Conservation (phyloP, 768 basidiomycete genomes). For the Udeniomyces megalosporus region DNA sequence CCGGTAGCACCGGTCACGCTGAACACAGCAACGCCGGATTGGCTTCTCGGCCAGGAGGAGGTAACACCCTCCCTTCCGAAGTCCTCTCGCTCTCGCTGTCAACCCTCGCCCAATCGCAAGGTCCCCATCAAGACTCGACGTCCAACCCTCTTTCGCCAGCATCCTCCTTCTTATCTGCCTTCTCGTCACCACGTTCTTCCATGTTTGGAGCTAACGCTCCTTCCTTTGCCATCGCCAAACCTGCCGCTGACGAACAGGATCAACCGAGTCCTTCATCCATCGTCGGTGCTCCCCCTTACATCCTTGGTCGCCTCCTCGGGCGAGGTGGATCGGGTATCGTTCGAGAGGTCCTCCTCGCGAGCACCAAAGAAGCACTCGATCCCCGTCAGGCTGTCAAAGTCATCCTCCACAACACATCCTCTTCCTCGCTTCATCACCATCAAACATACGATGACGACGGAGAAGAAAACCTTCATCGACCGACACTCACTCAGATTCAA, state of each 20-base stretch:
- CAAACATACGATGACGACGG: neutral
- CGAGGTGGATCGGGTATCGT: slow-evolving; percentile 8
- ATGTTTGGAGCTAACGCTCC: neutral
- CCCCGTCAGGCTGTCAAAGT: slow-evolving; percentile 11
- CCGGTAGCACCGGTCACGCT: neutral
- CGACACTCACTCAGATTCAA: neutral
- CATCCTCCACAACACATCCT: neutral
- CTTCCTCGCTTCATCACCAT: neutral
- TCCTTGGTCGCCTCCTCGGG: slow-evolving; percentile 11
- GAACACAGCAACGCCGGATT: neutral
- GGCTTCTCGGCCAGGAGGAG: neutral
- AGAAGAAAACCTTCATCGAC: neutral
- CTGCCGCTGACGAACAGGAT: neutral
- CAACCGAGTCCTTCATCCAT: neutral
- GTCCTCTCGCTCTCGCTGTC: neutral
- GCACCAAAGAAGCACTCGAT: neutral
- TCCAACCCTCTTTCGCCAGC: slow-evolving; percentile 6
- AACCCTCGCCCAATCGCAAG: neutral
- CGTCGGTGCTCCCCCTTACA: neutral
- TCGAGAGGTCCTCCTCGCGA: neutral
- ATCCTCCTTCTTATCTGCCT: slow-evolving; percentile 12
- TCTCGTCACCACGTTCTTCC: slow-evolving; percentile 8
- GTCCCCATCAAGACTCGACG: neutral
- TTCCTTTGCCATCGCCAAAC: neutral
- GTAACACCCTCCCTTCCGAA: neutral